Conservation (phyloP, 2,329 filamentous ascomycete species). For the Colletotrichum sp. region DNA sequence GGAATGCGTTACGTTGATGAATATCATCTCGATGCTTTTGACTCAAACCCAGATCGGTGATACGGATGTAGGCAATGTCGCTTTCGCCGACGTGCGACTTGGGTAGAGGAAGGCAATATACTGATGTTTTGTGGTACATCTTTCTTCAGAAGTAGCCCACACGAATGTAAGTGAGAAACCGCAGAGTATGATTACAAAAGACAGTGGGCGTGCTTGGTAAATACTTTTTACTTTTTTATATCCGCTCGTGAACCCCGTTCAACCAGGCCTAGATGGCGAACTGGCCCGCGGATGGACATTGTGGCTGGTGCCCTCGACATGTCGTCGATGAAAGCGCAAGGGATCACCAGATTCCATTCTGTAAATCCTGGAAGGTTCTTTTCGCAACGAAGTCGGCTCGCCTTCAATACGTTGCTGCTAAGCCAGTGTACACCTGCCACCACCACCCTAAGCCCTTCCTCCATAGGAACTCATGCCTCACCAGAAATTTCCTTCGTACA, state of each 20-base stretch:
- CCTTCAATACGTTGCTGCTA: neutral
- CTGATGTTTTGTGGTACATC: neutral
- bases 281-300: neutral
- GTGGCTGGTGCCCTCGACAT: neutral
- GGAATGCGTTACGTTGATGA: neutral
- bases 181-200: neutral
- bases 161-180: neutral
- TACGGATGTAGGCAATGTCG: neutral
- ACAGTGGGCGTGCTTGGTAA: neutral
- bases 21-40: neutral
- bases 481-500: neutral
- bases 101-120: neutral
- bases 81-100: neutral
- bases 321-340: neutral
- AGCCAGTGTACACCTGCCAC: neutral
- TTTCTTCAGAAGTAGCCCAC: neutral
- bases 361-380: neutral
- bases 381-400: neutral
- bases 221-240: neutral
- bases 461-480: neutral
- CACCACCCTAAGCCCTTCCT: neutral
- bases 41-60: neutral
- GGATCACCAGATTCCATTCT: neutral
- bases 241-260: neutral
- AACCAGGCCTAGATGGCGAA: neutral